phyloP scores from a whole-genome alignment of 2,329 filamentous ascomycete genomes.

The Myriosclerotinia duriaeana region DNA sequence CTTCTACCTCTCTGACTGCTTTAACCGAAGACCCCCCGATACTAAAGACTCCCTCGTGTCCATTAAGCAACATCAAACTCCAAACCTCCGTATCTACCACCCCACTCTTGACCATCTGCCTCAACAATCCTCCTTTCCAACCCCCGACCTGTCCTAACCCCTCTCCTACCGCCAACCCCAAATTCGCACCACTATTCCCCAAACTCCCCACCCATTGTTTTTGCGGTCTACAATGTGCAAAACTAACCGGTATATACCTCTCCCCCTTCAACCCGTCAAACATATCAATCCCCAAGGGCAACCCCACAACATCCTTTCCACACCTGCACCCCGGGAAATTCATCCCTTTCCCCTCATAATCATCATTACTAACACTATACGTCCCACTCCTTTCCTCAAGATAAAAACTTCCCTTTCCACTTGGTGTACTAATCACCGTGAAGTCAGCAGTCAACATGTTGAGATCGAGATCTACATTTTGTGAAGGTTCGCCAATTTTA shows the following conservation, averaged over 20 bases:
- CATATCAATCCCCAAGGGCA: conserved; percentile 8
- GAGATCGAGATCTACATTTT: conserved; percentile 32
- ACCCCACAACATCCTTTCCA: not conserved
- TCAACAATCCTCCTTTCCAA: conserved; percentile 22
- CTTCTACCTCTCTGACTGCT: conserved; percentile 24
- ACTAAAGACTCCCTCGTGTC: conserved; percentile 31
- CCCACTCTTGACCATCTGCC: conserved; percentile 28
- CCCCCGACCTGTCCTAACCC: conserved; percentile 12
- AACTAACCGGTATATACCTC: conserved; percentile 24
- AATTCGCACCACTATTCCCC: conserved; percentile 26
- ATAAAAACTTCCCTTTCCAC: conserved; percentile 27
- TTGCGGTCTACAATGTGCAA: conserved; percentile 33
- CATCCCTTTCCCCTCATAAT: conserved; percentile 9
- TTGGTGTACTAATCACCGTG: conserved; percentile 29
- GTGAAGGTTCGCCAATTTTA: conserved; percentile 29
- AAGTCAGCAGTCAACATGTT: conserved; percentile 34
- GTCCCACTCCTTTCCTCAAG: conserved; percentile 30
- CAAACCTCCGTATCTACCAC: conserved; percentile 29
- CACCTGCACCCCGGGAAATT: conserved; percentile 3
- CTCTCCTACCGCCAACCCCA: conserved; percentile 30
- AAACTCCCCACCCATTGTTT: conserved; percentile 29
- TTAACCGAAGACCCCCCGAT: conserved; percentile 29
- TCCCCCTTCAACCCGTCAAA: conserved; percentile 4
- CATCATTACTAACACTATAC: conserved; percentile 26
- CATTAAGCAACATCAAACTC: conserved; percentile 32